These are phyloP conservation scores for Carex arenaria DNA, from an alignment of 202 grass and related monocot genomes.

Conservation along the genomic window DNA sequence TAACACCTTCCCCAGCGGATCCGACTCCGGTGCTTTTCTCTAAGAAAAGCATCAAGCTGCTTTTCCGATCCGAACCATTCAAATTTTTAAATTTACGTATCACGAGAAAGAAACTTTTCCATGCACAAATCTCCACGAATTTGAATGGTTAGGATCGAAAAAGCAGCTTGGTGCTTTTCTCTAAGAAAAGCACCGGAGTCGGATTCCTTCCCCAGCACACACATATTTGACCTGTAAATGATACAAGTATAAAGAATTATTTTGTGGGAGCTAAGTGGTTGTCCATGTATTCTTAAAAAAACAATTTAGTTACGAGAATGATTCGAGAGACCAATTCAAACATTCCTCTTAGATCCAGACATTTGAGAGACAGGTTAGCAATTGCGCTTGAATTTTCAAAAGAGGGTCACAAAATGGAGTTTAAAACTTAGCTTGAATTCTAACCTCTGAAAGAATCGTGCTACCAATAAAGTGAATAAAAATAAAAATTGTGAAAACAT, in stretches of 20 bases:
- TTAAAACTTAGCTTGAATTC: background rate
- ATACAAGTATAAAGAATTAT: background rate
- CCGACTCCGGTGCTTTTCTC: too few species aligned
- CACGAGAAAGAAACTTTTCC: too few species aligned
- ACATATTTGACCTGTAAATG: constrained; percentile 4
- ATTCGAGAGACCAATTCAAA: background rate
- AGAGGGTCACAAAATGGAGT: background rate
- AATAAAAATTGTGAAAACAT: background rate
- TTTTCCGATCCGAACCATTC: too few species aligned
- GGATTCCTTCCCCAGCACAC: background rate
- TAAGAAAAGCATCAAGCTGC: too few species aligned
- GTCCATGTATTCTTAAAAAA: constrained; percentile 1
- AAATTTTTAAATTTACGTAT: too few species aligned
- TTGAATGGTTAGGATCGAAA: too few species aligned
- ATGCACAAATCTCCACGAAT: too few species aligned
- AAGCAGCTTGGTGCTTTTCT: too few species aligned
- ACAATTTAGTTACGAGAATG: background rate
- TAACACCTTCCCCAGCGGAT: background rate
- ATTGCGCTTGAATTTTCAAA: background rate
- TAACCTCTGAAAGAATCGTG: background rate
- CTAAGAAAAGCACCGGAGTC: too few species aligned
- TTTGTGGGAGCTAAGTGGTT: constrained; percentile 21
- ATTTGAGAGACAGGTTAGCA: background rate
- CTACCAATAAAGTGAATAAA: background rate
- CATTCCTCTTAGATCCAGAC: constrained; percentile 8